Evolutionary conservation across 352 stramenopile species (phyloP).

Genomic region (Phytophthora aleatoria): DNA sequence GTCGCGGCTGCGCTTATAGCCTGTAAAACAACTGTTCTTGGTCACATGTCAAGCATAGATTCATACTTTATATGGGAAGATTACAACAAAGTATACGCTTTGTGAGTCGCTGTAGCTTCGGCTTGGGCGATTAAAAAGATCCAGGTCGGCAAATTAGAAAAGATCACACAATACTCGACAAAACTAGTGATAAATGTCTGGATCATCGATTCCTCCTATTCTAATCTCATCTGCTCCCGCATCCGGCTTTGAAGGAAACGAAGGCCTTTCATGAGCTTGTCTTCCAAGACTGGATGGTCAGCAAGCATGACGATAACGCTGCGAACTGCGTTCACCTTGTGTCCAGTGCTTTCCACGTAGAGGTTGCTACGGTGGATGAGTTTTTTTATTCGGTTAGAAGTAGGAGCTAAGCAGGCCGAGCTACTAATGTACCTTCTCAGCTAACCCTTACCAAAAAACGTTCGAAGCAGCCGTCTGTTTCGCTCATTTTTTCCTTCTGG

Average conservation of each 20-base stretch:
- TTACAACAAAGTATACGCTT: too few relatives aligned
- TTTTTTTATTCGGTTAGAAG: neutral
- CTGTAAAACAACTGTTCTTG: too few relatives aligned
- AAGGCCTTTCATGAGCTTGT: conserved; percentile 1
- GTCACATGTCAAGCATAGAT: too few relatives aligned
- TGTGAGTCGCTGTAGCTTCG: too few relatives aligned
- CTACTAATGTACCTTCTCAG: too few relatives aligned
- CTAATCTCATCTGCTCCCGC: neutral
- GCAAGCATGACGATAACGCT: neutral
- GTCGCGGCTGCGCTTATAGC: too few relatives aligned
- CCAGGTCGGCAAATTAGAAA: too few relatives aligned
- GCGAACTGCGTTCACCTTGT: neutral
- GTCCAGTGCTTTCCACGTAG: neutral
- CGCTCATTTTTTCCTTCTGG: neutral
- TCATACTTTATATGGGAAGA: too few relatives aligned
- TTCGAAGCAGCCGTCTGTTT: neutral
- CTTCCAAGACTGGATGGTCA: neutral
- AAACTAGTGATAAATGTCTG: neutral
- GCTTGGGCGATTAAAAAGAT: too few relatives aligned
- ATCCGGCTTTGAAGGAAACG: neutral
- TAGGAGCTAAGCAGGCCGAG: too few relatives aligned
- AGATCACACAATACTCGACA: neutral
- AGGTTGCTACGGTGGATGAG: neutral
- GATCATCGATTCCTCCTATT: neutral
- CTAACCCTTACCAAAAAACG: neutral